Evolutionary conservation across 441 rosid genomes (phyloP).

Genomic region (Gossypium davidsonii): DNA sequence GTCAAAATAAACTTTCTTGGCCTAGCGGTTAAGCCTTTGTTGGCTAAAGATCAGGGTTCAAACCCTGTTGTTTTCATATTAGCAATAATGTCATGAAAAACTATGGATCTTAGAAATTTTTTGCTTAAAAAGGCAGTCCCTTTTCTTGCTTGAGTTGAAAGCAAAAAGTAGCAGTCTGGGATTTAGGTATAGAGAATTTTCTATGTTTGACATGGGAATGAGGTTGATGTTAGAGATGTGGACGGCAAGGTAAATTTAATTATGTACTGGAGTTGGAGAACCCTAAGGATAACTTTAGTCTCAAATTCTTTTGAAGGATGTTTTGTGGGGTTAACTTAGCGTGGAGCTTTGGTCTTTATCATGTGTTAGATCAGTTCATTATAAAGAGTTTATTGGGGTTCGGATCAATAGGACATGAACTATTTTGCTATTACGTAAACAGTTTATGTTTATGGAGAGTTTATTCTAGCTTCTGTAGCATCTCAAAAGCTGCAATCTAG

Average conservation of each 20-base stretch:
- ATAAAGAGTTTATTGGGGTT: not conserved
- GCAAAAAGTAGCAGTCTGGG: not conserved
- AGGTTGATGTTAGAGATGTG: not conserved
- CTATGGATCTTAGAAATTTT: not conserved
- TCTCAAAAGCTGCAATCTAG: not conserved
- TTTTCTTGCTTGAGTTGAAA: conserved; percentile 4
- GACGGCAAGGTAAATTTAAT: not conserved
- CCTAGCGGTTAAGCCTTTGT: not conserved
- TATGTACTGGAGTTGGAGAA: not conserved
- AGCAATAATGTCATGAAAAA: not conserved
- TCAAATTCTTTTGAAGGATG: not conserved
- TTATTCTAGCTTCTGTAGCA: not conserved
- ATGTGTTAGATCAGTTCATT: not conserved
- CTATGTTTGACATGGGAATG: not conserved
- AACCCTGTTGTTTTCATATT: not conserved
- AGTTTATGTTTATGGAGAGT: not conserved
- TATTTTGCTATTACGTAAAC: not conserved
- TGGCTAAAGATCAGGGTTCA: not conserved
- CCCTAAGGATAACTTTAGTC: not conserved
- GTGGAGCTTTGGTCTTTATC: not conserved
- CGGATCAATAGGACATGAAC: not conserved
- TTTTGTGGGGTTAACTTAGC: not conserved
- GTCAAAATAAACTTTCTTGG: not conserved
- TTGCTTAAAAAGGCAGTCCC: not conserved
- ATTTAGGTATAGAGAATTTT: not conserved